Evolutionary conservation across 108 stramenopile genomes (phyloP), one percentile per base, ranked within the genome.

Genomic region (Asterionellopsis glacialis): DNA sequence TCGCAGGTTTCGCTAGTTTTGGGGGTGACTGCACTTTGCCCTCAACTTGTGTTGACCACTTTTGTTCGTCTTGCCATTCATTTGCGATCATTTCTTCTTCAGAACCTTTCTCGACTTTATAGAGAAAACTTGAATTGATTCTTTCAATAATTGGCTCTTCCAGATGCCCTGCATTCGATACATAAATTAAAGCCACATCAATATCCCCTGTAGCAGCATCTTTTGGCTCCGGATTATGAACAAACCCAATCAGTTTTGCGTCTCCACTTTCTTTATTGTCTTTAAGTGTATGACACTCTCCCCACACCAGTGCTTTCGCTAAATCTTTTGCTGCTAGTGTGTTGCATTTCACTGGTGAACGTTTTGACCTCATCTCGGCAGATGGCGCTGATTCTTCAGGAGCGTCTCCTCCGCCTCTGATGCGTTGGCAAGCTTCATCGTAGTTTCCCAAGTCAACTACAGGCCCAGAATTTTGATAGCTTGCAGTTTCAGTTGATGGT

Each of bases 161-260:
- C 52, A 53, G 12, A 6, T 24, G 24, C 15, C 52, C 52, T 15
- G 19, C 22, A 53, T 53, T 53, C 24, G 52, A 53, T 15, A 53
- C 52, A 25, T 24, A 53, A 11, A 53, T 53, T 4, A 53, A 19
- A 24, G 19, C 52, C 5, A 53, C 52, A 15, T 19, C 14, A 25
- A 53, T 5, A 24, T 24, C 19, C 1, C 22, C 19, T 15, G 6
- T 25, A 3, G 19, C 23, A 5, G 4, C 52, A 21, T 15, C 23
- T 15, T 53, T 19, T 53, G 15, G 14, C 5, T 22, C 24, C 23
- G 14, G 4, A 15, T 15, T 15, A 5, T 25, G 22, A 15, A 53
- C 52, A 25, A 11, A 53, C 1, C 52, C 52, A 25, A 53, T 24
- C 1, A 53, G 19, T 4, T 15, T 53, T 1, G 52, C 52, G 4